Conservation (phyloP, 1,284 basidiomycete species). For the Fereydounia khargensis region DNA sequence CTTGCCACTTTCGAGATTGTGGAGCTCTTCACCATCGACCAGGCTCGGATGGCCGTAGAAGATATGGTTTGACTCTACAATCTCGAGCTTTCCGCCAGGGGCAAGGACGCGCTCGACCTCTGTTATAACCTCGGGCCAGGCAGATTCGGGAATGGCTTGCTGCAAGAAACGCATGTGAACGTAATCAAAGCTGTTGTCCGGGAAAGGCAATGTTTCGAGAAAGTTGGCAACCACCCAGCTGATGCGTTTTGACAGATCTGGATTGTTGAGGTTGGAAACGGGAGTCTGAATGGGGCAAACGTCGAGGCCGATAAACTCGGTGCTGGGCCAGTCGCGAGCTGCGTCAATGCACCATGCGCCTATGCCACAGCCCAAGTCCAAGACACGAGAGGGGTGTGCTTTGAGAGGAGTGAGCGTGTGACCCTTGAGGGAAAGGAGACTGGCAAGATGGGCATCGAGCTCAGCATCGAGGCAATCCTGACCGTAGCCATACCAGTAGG, state of each 20-base stretch:
- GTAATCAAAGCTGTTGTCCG: conserved; percentile 43
- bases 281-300: conserved; percentile 39
- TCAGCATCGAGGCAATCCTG: conserved; percentile 23
- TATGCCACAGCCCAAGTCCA: conserved; percentile 37
- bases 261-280: conserved; percentile 13
- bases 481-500: conserved; percentile 38
- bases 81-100: conserved; percentile 34
- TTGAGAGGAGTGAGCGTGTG: conserved; percentile 17
- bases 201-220: conserved; percentile 41
- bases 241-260: conserved; percentile 30
- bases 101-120: conserved; percentile 29
- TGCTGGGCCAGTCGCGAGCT: conserved; percentile 30
- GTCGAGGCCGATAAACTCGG: conserved; percentile 47
- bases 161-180: conserved; percentile 35
- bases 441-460: conserved; percentile 15
- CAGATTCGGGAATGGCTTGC: conserved; percentile 34
- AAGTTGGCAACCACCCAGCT: conserved; percentile 49
- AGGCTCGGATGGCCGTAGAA: conserved; percentile 33
- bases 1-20: conserved; percentile 17
- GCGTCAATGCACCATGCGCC: conserved; percentile 40
- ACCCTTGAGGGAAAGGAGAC: conserved; percentile 7
- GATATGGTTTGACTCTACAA: conserved; percentile 31
- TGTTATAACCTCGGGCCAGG: conserved; percentile 28
- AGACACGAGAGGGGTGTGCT: conserved; percentile 22
- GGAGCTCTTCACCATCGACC: conserved; percentile 25